phyloP scores from a whole-genome alignment of 1,284 basidiomycete genomes.

The Ustilago bromivora region DNA sequence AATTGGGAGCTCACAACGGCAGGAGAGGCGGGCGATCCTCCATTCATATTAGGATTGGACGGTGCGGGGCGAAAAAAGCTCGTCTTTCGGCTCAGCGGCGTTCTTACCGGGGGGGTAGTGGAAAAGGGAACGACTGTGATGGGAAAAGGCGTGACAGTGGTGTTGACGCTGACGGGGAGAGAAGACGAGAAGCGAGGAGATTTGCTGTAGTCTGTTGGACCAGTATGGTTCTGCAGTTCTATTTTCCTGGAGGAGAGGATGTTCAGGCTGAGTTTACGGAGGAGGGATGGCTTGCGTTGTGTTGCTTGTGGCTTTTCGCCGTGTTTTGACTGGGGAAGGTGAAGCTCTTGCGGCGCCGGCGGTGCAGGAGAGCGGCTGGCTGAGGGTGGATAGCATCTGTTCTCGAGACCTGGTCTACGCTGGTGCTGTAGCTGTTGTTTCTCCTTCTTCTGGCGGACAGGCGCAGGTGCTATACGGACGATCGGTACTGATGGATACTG shows the following conservation, averaged over 20 bases:
- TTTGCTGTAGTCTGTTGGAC: slow-evolving; percentile 16
- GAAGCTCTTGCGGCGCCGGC: not conserved
- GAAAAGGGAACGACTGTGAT: not conserved
- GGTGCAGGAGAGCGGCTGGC: not conserved
- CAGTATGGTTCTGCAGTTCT: not conserved
- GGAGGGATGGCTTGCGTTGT: not conserved
- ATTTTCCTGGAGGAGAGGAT: not conserved
- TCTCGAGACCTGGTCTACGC: not conserved
- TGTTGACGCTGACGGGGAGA: not conserved
- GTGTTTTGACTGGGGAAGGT: not conserved
- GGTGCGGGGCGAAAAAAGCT: too few relatives aligned
- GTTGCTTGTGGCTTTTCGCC: not conserved
- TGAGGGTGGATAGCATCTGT: not conserved
- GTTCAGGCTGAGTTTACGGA: slow-evolving; percentile 5
- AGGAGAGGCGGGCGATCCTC: not conserved
- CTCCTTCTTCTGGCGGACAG: not conserved
- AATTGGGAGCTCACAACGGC: not conserved
- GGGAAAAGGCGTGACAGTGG: slow-evolving; percentile 8
- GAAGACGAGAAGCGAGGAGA: not conserved
- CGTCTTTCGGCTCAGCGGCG: too few relatives aligned
- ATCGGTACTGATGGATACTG: too few relatives aligned
- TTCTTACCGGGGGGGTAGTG: too few relatives aligned
- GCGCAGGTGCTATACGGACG: too few relatives aligned
- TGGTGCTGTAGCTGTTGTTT: not conserved
- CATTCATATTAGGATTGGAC: too few relatives aligned